Evolutionary conservation across 148 eudicot species (phyloP), one percentile per base, ranked within the genome.

Genomic region (Polygonum aviculare): DNA sequence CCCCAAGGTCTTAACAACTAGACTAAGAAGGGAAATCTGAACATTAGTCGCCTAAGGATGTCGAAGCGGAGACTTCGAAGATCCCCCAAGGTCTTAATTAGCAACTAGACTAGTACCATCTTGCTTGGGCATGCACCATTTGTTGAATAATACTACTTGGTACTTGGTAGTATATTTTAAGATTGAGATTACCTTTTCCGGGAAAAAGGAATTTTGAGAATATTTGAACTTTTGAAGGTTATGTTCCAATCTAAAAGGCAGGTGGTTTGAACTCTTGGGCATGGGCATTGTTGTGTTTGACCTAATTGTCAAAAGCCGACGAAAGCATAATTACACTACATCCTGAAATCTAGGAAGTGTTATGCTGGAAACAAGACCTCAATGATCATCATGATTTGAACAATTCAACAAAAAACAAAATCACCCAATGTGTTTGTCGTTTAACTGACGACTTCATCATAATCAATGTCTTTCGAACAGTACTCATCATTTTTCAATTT

Each of bases 331-430:
- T 63, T 12, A 31, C 69, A 31, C 12, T 12, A 31, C 69, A 31
- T 31, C 69, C 69, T 63, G 39, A 63, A 63, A 63, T 63, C 69
- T 63, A 63, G 69, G 39, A 63, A 63, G 69, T 62, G 69, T 63
- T 39, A 63, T 63, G 69, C 35, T 63, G 38, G 69, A 26, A 63
- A 63, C 35, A 63, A 63, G 12, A 63, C 69, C 69, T 63, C 69
- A 63, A 63, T 63, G 3, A 63, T 63, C 5, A 26, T 26, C 31
- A 26, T 26, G 31, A 26, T 26, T 26, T 26, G 31, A 26, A 26
- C 31, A 26, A 26, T 26, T 26, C 31, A 26, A 26, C 31, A 26
- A 26, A 63, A 31, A 63, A 63, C 69, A 63, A 63, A 63, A 33
- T 63, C 40, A 12, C 31, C 31, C 40, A 63, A 63, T 63, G 69